phyloP scores from a whole-genome alignment of 2,329 filamentous ascomycete genomes.

The Harringtonia aguacate region DNA sequence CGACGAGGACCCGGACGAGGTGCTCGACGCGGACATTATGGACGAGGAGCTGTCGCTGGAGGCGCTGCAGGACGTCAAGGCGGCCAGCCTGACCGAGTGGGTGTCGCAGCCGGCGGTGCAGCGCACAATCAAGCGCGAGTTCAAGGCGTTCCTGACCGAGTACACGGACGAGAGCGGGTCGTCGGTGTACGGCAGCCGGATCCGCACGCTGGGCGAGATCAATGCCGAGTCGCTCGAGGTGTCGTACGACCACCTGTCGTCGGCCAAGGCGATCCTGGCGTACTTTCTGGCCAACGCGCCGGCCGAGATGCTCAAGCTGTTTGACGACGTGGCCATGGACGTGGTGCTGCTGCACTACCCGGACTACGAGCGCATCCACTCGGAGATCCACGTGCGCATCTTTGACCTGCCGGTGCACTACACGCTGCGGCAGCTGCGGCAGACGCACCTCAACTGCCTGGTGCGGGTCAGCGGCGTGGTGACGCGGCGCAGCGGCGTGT shows the following conservation, averaged over 20 bases:
- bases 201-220: conserved; percentile 89
- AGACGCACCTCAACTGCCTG: conserved; percentile 91
- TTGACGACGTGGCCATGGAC: conserved; percentile 94
- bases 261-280: conserved; percentile 84
- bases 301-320: conserved; percentile 88
- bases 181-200: conserved; percentile 90
- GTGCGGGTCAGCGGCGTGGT: conserved; percentile 93
- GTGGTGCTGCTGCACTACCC: conserved; percentile 93
- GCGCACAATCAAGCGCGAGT: conserved; percentile 87
- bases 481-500: conserved; percentile 86
- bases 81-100: conserved; percentile 89
- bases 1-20: conserved; percentile 87
- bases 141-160: conserved; percentile 94
- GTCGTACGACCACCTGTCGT: conserved; percentile 84
- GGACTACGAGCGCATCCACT: conserved; percentile 94
- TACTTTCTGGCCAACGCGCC: conserved; percentile 96
- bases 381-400: conserved; percentile 95
- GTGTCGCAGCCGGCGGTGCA: conserved; percentile 83
- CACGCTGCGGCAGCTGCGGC: conserved; percentile 86
- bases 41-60: conserved; percentile 90
- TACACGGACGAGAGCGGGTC: conserved; percentile 82
- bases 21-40: conserved; percentile 89
- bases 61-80: conserved; percentile 85
- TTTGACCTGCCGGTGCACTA: conserved; percentile 91
- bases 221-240: conserved; percentile 96